Percentiles rank a stretch among this genome's conserved stretches.
Evolutionary conservation across 2,329 filamentous ascomycete genomes (phyloP).

Genomic region (Tolypocladium guangdongense): DNA sequence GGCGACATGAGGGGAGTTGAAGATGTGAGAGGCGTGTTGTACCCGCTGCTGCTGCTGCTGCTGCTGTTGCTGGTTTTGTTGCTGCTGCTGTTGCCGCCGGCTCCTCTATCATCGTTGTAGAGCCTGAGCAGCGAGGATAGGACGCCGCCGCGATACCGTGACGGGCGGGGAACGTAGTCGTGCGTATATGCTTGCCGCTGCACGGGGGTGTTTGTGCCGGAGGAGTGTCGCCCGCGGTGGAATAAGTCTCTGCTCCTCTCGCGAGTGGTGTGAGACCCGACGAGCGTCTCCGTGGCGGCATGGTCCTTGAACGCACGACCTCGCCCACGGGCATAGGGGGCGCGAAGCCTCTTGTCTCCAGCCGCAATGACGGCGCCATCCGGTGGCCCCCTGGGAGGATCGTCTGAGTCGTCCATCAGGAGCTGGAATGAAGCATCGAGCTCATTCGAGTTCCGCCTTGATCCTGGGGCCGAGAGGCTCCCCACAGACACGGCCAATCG

Average conservation of each 20-base stretch:
- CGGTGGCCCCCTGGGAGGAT: constrained; percentile 7
- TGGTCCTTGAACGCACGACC: constrained; percentile 11
- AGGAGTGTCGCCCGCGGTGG: constrained; percentile 15
- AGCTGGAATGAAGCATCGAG: constrained; percentile 20
- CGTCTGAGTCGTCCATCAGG: constrained; percentile 19
- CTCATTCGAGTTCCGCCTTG: constrained; percentile 23
- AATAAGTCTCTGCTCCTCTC: constrained; percentile 19
- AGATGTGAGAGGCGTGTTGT: constrained; percentile 28
- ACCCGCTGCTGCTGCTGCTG: constrained; percentile 24
- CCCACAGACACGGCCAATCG: constrained; percentile 28
- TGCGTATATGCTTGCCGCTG: constrained; percentile 37
- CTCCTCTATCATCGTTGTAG: constrained; percentile 40
- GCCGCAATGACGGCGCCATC: constrained; percentile 9
- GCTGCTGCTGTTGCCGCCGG: constrained; percentile 22
- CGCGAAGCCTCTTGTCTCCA: constrained; percentile 7
- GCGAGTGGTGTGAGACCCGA: constrained; percentile 21
- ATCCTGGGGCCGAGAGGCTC: constrained; percentile 24
- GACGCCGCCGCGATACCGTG: constrained; percentile 61
- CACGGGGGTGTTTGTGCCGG: constrained; percentile 26
- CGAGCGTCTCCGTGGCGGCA: constrained; percentile 22
- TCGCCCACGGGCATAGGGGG: constrained; percentile 13
- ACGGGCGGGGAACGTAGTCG: constrained; percentile 53
- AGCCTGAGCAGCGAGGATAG: constrained; percentile 63
- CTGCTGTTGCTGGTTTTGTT: too few relatives aligned
- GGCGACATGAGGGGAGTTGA: constrained; percentile 30